These are phyloP conservation scores for Aspergillus neotritici DNA, from an alignment of 2,329 filamentous ascomycete species.

Conservation along the genomic window DNA sequence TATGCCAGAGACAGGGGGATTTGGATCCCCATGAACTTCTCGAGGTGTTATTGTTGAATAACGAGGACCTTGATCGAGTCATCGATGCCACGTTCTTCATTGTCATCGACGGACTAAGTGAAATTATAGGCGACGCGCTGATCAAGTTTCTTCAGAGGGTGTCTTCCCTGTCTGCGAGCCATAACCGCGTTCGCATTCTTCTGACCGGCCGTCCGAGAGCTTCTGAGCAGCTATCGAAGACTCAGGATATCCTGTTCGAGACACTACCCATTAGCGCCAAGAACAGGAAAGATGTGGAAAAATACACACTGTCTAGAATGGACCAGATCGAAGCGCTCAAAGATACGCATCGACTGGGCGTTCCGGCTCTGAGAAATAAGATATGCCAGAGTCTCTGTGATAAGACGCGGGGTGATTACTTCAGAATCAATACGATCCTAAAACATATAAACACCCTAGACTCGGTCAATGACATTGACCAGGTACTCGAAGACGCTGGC, in stretches of 20 bases:
- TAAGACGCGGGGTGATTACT: conserved; percentile 22
- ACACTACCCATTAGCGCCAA: conserved; percentile 15
- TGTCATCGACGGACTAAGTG: conserved; percentile 48
- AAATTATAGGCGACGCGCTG: conserved; percentile 26
- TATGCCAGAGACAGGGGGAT: conserved; percentile 9
- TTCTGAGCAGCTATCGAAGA: conserved; percentile 14
- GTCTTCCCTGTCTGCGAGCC: conserved; percentile 1
- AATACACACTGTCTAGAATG: conserved; percentile 22
- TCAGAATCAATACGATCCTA: conserved; percentile 20
- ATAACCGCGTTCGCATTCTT: conserved; percentile 14
- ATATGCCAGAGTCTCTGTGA: conserved; percentile 17
- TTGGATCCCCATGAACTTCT: conserved; percentile 14
- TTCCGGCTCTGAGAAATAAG: conserved; percentile 16
- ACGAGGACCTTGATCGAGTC: conserved; percentile 5
- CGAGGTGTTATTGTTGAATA: conserved; percentile 9
- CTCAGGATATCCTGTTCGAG: conserved; percentile 4
- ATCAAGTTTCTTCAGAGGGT: conserved; percentile 15
- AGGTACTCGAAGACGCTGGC: conserved; percentile 19
- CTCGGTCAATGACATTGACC: conserved; percentile 22
- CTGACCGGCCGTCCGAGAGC: conserved; percentile 18
- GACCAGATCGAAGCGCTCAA: conserved; percentile 21
- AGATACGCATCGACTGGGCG: conserved; percentile 12
- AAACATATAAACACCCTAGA: conserved; percentile 23
- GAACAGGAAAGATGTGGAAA: conserved; percentile 19
- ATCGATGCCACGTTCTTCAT: conserved; percentile 31